phyloP scores from a whole-genome alignment of 345 rosid genomes.

The Cardamine occulta region DNA sequence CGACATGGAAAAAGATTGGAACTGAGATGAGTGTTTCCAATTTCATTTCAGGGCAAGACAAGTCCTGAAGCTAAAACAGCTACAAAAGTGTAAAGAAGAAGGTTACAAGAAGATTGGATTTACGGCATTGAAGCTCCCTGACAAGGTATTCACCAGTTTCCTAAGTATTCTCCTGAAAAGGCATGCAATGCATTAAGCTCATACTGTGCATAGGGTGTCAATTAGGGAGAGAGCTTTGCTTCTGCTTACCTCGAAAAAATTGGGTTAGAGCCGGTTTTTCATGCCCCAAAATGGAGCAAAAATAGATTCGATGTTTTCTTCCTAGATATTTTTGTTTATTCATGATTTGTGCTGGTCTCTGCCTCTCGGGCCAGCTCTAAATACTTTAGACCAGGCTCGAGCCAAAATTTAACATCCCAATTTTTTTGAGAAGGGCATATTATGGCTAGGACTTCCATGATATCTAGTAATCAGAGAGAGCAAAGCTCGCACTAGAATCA shows the following conservation, averaged over 20 bases:
- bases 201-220: conserved; percentile 18
- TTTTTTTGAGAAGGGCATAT: neutral
- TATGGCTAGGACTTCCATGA: neutral
- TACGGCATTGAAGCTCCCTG: conserved; percentile 30
- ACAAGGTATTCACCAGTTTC: conserved; percentile 45
- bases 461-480: neutral
- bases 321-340: neutral
- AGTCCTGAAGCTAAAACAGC: conserved; percentile 63
- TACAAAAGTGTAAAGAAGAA: conserved; percentile 57
- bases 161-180: neutral
- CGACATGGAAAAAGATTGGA: neutral
- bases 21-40: neutral
- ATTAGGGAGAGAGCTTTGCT: neutral
- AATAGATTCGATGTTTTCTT: neutral
- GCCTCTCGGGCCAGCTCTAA: neutral
- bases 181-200: conserved; percentile 12
- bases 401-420: neutral
- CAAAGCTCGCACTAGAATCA: neutral
- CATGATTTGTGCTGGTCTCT: neutral
- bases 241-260: neutral
- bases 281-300: neutral
- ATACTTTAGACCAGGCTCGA: neutral
- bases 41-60: conserved; percentile 54
- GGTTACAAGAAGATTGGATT: conserved; percentile 19
- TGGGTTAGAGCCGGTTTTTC: neutral